phyloP scores from a whole-genome alignment of 2,329 filamentous ascomycete genomes.

The Paecilomyces sp. region DNA sequence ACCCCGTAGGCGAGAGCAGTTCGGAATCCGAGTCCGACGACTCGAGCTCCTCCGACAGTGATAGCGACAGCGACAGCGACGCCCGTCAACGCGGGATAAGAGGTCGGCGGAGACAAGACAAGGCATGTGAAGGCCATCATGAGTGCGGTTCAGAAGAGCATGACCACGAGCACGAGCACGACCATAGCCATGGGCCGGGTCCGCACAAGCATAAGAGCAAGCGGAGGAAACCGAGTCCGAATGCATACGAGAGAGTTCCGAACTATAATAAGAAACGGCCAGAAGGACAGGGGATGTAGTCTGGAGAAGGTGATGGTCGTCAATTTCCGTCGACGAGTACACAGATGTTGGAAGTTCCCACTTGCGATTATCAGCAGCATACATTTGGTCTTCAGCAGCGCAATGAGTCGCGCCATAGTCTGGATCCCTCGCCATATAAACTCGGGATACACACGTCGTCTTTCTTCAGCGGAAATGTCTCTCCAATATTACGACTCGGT shows the following conservation, averaged over 20 bases:
- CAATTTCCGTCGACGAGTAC: neutral
- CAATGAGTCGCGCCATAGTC: neutral
- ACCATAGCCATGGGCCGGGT: constrained; percentile 3
- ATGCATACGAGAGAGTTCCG: constrained; percentile 43
- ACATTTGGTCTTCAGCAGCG: neutral
- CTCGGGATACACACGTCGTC: neutral
- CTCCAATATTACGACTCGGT: neutral
- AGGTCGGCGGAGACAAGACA: constrained; percentile 4
- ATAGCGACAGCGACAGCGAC: constrained; percentile 32
- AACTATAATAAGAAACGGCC: constrained; percentile 12
- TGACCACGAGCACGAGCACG: constrained; percentile 3
- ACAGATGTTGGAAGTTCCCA: neutral
- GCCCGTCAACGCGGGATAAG: constrained; percentile 16
- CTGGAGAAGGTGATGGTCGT: neutral
- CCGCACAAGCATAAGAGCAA: constrained; percentile 15
- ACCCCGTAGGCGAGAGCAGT: constrained; percentile 73
- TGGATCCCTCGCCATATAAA: neutral
- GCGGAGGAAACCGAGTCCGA: constrained; percentile 33
- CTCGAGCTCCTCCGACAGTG: constrained; percentile 49
- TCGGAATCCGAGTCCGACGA: constrained; percentile 43
- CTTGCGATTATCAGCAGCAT: neutral
- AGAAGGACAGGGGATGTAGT: neutral
- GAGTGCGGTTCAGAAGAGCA: constrained; percentile 13
- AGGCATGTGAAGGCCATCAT: constrained; percentile 9
- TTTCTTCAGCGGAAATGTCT: neutral